phyloP scores from a whole-genome alignment of 1,284 basidiomycete species.

The Neonothopanus nambi region DNA sequence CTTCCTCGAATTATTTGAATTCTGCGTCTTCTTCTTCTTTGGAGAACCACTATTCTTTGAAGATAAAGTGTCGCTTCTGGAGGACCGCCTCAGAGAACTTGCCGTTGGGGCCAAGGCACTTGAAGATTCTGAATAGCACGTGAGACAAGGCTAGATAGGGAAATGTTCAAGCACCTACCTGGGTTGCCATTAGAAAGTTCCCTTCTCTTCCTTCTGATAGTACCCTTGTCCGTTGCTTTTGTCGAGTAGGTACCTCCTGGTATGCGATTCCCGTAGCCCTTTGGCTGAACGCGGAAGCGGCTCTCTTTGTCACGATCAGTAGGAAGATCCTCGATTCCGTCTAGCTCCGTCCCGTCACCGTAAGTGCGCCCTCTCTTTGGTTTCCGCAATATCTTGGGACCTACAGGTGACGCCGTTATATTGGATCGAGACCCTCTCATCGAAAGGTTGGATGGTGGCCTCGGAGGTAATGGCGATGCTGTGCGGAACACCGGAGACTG shows the following conservation, averaged over 20 bases:
- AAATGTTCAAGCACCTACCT: conserved; percentile 36
- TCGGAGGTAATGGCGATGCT: conserved; percentile 57
- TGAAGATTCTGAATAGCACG: conserved; percentile 21
- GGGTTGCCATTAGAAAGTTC: conserved; percentile 36
- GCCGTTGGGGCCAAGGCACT: conserved; percentile 30
- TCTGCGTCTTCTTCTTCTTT: conserved; percentile 48
- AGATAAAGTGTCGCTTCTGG: conserved; percentile 34
- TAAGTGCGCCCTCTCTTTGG: conserved; percentile 75
- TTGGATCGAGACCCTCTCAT: conserved; percentile 31
- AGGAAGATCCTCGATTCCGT: conserved; percentile 87
- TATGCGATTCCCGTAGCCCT: conserved; percentile 60
- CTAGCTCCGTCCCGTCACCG: conserved; percentile 93
- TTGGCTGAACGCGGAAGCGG: conserved; percentile 68
- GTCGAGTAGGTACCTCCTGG: conserved; percentile 51
- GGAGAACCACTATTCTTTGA: conserved; percentile 26
- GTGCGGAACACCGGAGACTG: conserved; percentile 41
- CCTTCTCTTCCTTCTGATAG: conserved; percentile 50
- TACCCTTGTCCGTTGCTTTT: conserved; percentile 55
- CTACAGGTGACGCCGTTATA: conserved; percentile 38
- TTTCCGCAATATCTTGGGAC: conserved; percentile 70
- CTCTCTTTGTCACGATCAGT: conserved; percentile 83
- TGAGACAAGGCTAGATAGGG: neutral
- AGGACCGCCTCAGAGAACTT: conserved; percentile 41
- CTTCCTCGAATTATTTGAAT: conserved; percentile 48
- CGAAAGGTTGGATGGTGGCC: conserved; percentile 51